Base-by-base conservation (phyloP, 2,329 filamentous ascomycete genomes). In the Diaporthe velutina region DNA sequence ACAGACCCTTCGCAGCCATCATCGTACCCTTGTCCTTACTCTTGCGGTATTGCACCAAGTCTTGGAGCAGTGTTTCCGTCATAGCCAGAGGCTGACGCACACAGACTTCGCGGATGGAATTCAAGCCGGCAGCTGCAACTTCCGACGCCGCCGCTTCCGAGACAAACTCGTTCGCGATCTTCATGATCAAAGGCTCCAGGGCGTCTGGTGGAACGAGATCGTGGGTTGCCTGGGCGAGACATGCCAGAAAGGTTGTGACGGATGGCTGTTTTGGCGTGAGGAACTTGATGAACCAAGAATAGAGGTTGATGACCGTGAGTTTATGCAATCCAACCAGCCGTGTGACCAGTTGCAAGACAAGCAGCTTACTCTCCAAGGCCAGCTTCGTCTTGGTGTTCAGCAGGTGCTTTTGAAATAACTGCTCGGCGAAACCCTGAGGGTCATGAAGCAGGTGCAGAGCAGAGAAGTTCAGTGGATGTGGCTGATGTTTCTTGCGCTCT, bases 21-120 rank as follows among this genome's bases (percentile, higher is more conserved):
- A 98, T 96, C n/a, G 97, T 94, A 75, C 96, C 96, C 87, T 98
- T 99, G 82, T 99, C 97, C 82, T 99, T 99, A 82, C 95, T 98
- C 87, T 97, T 98, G 76, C 95, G 91, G 85, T 99, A 98, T 87
- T 97, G 94, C 13, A 98, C 95, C 70, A 99, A 86, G 87, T 99
- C 97, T 83, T 99, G 96, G 40, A 99, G 86, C n/a, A 99, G 86
- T 0, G 96, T 98, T 78, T 98, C 96, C 70, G 92, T 95, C 94
- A 99, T 98, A 8, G 96, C 96, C n/a, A 98, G 87, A 1, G 97
- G 96, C 81, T 99, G 97, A 77, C 97, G 90, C 3, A 93, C 93
- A 83, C 96, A 98, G 35, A 99, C 94, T 81, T 99, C 97, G 68
- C 97, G 92, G 78, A 99, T 98, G 19, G 95, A 94, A 82, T 98